Conservation (phyloP, 1,284 basidiomycete genomes). For the Neotropicomus parvogracilis region DNA sequence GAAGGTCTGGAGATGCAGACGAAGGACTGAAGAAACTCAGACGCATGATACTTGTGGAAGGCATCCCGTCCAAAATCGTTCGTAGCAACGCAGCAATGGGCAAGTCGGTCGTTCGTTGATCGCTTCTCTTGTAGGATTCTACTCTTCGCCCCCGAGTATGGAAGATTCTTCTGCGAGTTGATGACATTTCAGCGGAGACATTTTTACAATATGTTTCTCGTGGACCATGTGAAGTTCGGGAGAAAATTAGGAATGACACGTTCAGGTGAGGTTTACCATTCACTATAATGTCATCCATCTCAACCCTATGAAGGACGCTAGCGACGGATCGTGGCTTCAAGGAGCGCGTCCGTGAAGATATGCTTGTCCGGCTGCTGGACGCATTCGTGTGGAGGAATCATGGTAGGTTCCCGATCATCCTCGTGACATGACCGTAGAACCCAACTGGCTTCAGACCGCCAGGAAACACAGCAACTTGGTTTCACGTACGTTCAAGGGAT, state of each 20-base stretch:
- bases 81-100: conserved; percentile 16
- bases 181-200: conserved; percentile 68
- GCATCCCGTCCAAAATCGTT: conserved; percentile 72
- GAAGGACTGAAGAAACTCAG: conserved; percentile 80
- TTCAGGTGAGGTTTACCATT: conserved; percentile 53
- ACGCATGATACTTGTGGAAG: conserved; percentile 82
- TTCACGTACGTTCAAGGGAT: conserved; percentile 98
- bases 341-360: conserved; percentile 90
- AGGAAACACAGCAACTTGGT: conserved; percentile 68
- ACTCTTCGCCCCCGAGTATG: conserved; percentile 80
- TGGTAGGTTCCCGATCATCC: conserved; percentile 42
- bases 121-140: conserved; percentile 50
- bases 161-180: conserved; percentile 86
- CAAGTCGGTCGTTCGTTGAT: conserved; percentile 4
- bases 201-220: conserved; percentile 81
- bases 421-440: background rate
- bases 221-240: conserved; percentile 82
- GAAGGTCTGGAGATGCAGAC: conserved; percentile 64
- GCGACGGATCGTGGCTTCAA: conserved; percentile 95
- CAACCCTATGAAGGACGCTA: conserved; percentile 63
- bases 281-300: conserved; percentile 2
- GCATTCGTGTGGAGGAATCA: conserved; percentile 96
- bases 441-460: conserved; percentile 49
- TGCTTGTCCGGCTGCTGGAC: conserved; percentile 92
- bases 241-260: conserved; percentile 84